Conservation (phyloP, 176 grass and related monocot genomes). For the Juncus inflexus region DNA sequence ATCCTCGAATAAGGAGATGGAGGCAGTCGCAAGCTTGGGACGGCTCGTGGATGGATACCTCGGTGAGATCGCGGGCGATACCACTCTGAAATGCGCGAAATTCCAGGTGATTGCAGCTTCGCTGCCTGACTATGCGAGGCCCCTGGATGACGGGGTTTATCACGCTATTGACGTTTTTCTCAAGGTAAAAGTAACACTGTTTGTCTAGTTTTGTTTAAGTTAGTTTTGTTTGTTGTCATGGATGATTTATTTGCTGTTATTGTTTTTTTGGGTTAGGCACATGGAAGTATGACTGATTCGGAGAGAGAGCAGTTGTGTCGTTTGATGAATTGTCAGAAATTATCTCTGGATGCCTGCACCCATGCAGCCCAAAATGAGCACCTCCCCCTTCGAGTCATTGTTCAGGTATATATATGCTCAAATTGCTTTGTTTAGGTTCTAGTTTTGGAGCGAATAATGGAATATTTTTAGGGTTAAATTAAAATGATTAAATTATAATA, state of each 20-base stretch:
- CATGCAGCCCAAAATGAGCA: constrained; percentile 91
- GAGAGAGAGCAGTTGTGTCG: constrained; percentile 77
- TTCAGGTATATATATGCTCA: constrained; percentile 27
- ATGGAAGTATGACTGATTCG: constrained; percentile 68
- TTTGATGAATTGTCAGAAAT: constrained; percentile 86
- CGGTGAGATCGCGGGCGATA: constrained; percentile 62
- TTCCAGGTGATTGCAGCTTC: constrained; percentile 64
- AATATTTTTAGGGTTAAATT: too few relatives aligned
- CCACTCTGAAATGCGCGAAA: constrained; percentile 53
- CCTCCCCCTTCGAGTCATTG: constrained; percentile 68
- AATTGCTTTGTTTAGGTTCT: too few relatives aligned
- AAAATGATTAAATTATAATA: too few relatives aligned
- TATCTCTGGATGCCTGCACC: constrained; percentile 85
- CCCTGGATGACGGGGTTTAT: constrained; percentile 67
- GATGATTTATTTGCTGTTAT: neutral
- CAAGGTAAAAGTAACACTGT: constrained; percentile 41
- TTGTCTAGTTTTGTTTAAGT: neutral
- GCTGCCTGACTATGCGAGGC: constrained; percentile 60
- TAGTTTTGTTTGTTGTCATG: neutral
- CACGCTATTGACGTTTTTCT: constrained; percentile 82
- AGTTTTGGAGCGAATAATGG: too few relatives aligned
- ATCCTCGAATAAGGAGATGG: constrained; percentile 28
- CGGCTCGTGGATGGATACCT: constrained; percentile 61
- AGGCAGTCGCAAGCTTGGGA: constrained; percentile 48
- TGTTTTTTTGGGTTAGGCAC: constrained; percentile 40